These are phyloP conservation scores for Centrapalus pauciflorus DNA, from an alignment of 129 eudicot species.

Conservation along the genomic window DNA sequence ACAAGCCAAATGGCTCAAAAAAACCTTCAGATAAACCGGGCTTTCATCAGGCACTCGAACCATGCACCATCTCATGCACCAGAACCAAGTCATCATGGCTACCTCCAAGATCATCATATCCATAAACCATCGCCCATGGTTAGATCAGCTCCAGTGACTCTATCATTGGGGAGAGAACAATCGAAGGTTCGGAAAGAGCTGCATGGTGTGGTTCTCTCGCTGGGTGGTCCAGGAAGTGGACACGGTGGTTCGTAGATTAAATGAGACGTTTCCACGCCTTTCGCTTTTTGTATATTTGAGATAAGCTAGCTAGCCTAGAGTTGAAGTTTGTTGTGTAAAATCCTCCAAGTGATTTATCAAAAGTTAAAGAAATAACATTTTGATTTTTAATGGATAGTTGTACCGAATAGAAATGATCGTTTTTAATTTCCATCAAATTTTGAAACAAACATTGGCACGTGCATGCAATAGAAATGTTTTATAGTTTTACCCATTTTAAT, in stretches of 20 bases:
- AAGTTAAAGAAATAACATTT: too few relatives aligned
- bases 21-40: slow-evolving; percentile 27
- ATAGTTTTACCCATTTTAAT: too few relatives aligned
- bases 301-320: slow-evolving; percentile 13
- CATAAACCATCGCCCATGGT: slow-evolving; percentile 34
- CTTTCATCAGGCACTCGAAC: slow-evolving; percentile 32
- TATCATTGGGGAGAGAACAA: slow-evolving; percentile 32
- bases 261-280: neutral
- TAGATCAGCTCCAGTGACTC: slow-evolving; percentile 19
- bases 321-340: slow-evolving; percentile 19
- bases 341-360: too few relatives aligned
- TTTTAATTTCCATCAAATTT: too few relatives aligned
- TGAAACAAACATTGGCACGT: too few relatives aligned
- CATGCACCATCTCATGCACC: slow-evolving; percentile 18
- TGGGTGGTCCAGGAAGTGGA: slow-evolving; percentile 71
- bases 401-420: too few relatives aligned
- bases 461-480: too few relatives aligned
- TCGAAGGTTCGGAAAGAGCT: slow-evolving; percentile 48
- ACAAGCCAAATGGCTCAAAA: slow-evolving; percentile 33
- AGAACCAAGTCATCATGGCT: slow-evolving; percentile 26
- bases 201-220: slow-evolving; percentile 74
- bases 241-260: slow-evolving; percentile 13
- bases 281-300: slow-evolving; percentile 23
- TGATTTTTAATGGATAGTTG: too few relatives aligned
- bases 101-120: slow-evolving; percentile 16